Base-by-base conservation (phyloP, 1,284 basidiomycete species). In the Schizopora paradoxa region DNA sequence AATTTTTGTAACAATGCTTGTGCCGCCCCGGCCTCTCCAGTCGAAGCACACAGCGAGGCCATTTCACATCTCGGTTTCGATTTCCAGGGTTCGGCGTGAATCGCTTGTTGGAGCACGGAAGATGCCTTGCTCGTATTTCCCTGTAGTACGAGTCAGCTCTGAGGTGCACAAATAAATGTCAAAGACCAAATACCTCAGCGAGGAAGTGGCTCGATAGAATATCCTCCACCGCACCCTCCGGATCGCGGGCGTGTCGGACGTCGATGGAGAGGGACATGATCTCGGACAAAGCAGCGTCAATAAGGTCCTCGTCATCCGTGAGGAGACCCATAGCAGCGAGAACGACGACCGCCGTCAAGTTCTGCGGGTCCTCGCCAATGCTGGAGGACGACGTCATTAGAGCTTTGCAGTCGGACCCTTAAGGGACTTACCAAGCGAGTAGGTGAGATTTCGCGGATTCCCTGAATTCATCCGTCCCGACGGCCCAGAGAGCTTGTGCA, bases 251-350 rank as follows among this genome's bases (percentile, higher is more conserved):
- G 33, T 71, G 68, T 38, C 82, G 72, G 50, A 77, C 70, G 44
- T 87, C 78, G 16, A 78, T 58, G 1, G 86, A 76, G 25, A 91
- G 67, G 1, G 73, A 68, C 8, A 84, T 66, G 14, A 95, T 78
- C 60, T 96, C 93, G 0, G 86, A 81, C 6, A 94, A 67, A 0
- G 91, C 86, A 0, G 93, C 93, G 58, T 95, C 91, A 11, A 94
- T 74, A 14, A 96, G 73, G 41, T 76, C 79, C 19, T 83, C 79
- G 58, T 96, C 93, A 21, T 74, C 70, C 0, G 82, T 85, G 18
- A 91, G 66, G 46, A 92, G 81, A 6, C 88, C 93, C 74, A 95
- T 89, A 2, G 88, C 89, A 0, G 87, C 88, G 0, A 97, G 74
- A 0, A 83, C 77, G 33, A 85, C 84, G 59, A 96, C 86, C 1